Conservation (phyloP, 148 eudicot genomes). For the Heliamphora exappendiculata region DNA sequence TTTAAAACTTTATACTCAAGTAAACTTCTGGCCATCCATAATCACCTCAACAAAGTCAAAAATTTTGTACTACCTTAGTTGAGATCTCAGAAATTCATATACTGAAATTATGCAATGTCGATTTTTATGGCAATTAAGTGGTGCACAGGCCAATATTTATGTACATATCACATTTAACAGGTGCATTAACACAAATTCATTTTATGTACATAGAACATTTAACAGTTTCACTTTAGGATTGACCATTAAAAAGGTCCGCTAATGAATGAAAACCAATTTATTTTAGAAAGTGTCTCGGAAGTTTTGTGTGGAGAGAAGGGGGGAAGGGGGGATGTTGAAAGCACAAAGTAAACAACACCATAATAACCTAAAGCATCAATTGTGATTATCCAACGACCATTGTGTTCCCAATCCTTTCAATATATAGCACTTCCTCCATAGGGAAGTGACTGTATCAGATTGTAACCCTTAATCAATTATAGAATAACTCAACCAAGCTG, state of each 20-base stretch:
- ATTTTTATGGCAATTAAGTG: neutral
- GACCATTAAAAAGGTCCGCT: neutral
- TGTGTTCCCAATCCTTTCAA: no score
- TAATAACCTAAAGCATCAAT: no score
- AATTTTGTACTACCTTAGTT: neutral
- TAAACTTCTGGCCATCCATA: neutral
- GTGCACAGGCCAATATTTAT: neutral
- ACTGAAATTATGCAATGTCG: neutral
- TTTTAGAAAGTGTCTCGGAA: no score
- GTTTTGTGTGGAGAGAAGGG: no score
- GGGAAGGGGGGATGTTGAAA: no score
- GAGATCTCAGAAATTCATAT: neutral
- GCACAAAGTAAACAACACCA: no score
- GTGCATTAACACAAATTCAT: neutral
- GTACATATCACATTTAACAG: neutral
- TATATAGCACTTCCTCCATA: no score
- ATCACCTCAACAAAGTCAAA: neutral
- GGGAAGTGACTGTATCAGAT: no score
- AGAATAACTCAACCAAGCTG: no score
- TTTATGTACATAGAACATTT: no score
- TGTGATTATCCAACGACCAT: no score
- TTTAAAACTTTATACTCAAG: neutral
- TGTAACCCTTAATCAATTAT: no score
- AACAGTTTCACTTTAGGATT: neutral
- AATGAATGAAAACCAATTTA: conserved; percentile 1